Evolutionary conservation across 129 eudicot genomes (phyloP).

Genomic region (Ambrosia artemisiifolia): DNA sequence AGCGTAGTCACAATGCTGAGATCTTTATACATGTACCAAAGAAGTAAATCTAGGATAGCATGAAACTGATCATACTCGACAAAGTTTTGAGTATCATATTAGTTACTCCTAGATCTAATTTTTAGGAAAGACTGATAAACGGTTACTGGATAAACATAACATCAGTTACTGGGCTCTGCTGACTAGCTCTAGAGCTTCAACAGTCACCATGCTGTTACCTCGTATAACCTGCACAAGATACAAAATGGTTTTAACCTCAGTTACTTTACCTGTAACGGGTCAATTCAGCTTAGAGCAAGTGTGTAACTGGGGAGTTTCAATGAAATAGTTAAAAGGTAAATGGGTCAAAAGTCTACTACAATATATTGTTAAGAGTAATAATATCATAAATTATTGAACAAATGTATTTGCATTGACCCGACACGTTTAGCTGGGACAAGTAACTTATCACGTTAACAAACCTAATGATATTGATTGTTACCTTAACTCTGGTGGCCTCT

Average conservation of each 20-base stretch:
- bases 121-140: background rate
- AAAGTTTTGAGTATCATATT: background rate
- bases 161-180: conserved; percentile 49
- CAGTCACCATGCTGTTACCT: conserved; percentile 91
- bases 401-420: background rate
- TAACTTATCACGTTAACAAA: conserved; percentile 53
- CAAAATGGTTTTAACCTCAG: background rate
- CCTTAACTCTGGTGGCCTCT: too few relatives aligned
- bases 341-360: background rate
- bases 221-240: conserved; percentile 59
- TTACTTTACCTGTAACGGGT: background rate
- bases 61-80: conserved; percentile 7
- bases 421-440: background rate
- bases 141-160: conserved; percentile 6
- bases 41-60: background rate
- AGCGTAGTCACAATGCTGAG: too few relatives aligned
- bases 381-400: background rate
- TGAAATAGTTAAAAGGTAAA: too few relatives aligned
- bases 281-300: too few relatives aligned
- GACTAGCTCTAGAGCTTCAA: conserved; percentile 94
- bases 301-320: too few relatives aligned
- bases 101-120: conserved; percentile 13
- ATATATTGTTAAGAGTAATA: background rate
- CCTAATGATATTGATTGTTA: too few relatives aligned
- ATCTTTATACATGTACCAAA: too few relatives aligned